Conservation (phyloP, 192 early-diverging fungal species). For the Martensiomyces pterosporus region DNA sequence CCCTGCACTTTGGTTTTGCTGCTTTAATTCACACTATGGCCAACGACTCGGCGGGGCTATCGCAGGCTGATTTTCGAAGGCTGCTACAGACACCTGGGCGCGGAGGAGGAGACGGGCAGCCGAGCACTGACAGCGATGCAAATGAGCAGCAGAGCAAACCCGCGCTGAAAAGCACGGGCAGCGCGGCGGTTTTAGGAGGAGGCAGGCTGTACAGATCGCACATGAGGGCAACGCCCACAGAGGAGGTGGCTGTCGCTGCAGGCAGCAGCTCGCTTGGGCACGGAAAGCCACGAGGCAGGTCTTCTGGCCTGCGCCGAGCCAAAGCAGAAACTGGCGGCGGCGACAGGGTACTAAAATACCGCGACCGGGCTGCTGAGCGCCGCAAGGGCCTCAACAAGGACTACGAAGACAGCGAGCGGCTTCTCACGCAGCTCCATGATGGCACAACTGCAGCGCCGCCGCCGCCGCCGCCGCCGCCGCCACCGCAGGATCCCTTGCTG, state of each 20-base stretch:
- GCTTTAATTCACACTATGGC: background rate
- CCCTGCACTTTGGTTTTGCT: background rate
- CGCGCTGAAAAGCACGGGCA: too few species aligned
- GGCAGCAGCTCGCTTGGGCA: too few species aligned
- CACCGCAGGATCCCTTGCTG: background rate
- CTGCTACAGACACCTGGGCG: background rate
- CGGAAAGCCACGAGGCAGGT: too few species aligned
- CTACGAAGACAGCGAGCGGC: background rate
- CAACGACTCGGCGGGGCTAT: background rate
- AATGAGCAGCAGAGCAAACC: too few species aligned
- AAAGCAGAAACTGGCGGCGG: too few species aligned
- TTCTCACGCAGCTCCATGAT: background rate
- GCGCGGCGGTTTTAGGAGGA: too few species aligned
- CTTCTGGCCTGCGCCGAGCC: too few species aligned
- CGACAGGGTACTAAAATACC: too few species aligned
- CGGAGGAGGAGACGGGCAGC: background rate
- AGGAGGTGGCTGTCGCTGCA: too few species aligned
- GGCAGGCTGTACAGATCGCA: too few species aligned
- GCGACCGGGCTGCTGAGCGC: constrained; percentile 90
- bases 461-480: background rate
- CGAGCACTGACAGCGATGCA: too few species aligned
- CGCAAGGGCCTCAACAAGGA: constrained; percentile 50
- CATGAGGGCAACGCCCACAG: too few species aligned
- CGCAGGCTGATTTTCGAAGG: background rate
- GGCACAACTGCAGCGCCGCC: background rate